A percentile compares a stretch with the other conserved stretches of the same genome.
Evolutionary conservation across 2,329 filamentous ascomycete species (phyloP).

Genomic region (Phoma sp.): DNA sequence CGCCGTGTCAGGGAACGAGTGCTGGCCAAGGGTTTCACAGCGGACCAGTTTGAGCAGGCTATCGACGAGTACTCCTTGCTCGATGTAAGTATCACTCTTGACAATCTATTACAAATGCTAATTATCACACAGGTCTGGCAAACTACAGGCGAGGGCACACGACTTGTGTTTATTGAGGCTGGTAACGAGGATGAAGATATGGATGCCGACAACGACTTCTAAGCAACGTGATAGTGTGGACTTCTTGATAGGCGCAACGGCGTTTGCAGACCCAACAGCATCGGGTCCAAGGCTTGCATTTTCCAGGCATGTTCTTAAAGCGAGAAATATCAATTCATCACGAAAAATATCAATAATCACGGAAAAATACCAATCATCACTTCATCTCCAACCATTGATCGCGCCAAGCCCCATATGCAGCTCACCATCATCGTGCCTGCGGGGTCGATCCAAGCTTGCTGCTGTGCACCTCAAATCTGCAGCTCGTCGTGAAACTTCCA

Average conservation of each 20-base stretch:
- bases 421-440: slow-evolving; percentile 9
- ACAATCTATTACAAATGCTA: slow-evolving; percentile 30
- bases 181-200: slow-evolving; percentile 56
- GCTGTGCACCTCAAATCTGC: neutral
- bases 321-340: slow-evolving; percentile 5
- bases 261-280: slow-evolving; percentile 23
- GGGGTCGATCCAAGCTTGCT: slow-evolving; percentile 11
- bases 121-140: slow-evolving; percentile 59
- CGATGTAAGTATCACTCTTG: slow-evolving; percentile 71
- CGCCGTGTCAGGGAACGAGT: slow-evolving; percentile 89
- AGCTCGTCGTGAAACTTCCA: neutral
- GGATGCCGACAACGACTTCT: slow-evolving; percentile 47
- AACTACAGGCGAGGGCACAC: slow-evolving; percentile 61
- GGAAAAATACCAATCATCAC: slow-evolving; percentile 1
- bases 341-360: slow-evolving; percentile 5
- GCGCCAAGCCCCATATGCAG: slow-evolving; percentile 13
- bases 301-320: neutral
- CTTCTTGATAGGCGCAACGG: too few species aligned
- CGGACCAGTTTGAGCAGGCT: slow-evolving; percentile 86
- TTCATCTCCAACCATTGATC: neutral
- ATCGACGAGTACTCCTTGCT: slow-evolving; percentile 88
- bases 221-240: slow-evolving; percentile 20
- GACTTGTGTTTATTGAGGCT: slow-evolving; percentile 63
- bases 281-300: neutral
- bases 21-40: slow-evolving; percentile 94